A percentile compares a stretch with the other conserved stretches of the same genome.
Evolutionary conservation across 2,329 filamentous ascomycete genomes (phyloP).

Genomic region (Alternaria tenuissima): DNA sequence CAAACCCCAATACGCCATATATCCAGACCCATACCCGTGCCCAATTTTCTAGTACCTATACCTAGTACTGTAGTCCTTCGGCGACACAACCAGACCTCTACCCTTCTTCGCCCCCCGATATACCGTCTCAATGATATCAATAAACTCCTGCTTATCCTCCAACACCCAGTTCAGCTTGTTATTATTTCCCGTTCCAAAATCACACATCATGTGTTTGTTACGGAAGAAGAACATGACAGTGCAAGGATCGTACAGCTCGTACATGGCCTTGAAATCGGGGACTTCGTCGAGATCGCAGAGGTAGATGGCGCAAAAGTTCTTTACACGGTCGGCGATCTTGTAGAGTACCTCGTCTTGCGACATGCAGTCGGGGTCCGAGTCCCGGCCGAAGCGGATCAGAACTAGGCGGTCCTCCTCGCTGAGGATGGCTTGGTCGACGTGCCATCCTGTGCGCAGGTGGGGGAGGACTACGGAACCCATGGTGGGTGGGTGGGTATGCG

Average conservation of each 20-base stretch:
- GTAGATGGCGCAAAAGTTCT: slow-evolving; percentile 89
- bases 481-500: slow-evolving; percentile 1
- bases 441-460: slow-evolving; percentile 91
- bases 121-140: slow-evolving; percentile 98
- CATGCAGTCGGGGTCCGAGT: slow-evolving; percentile 83
- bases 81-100: slow-evolving; percentile 92
- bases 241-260: slow-evolving; percentile 87
- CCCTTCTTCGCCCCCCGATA: slow-evolving; percentile 99
- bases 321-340: slow-evolving; percentile 90
- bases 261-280: slow-evolving; percentile 86
- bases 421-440: slow-evolving; percentile 92
- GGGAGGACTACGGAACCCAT: slow-evolving; percentile 92
- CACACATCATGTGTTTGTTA: slow-evolving; percentile 99
- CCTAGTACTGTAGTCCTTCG: slow-evolving; percentile 80
- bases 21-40: not conserved
- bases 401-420: slow-evolving; percentile 86
- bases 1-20: slow-evolving; percentile 1
- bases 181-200: slow-evolving; percentile 96
- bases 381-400: slow-evolving; percentile 91
- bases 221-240: slow-evolving; percentile 98
- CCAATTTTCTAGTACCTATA: slow-evolving; percentile 66
- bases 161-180: slow-evolving; percentile 98
- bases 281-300: slow-evolving; percentile 79
- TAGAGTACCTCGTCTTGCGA: slow-evolving; percentile 92
- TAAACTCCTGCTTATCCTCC: slow-evolving; percentile 97